Base-by-base conservation (phyloP, 495 filamentous ascomycete genomes). In the Tuber melanosporum region DNA sequence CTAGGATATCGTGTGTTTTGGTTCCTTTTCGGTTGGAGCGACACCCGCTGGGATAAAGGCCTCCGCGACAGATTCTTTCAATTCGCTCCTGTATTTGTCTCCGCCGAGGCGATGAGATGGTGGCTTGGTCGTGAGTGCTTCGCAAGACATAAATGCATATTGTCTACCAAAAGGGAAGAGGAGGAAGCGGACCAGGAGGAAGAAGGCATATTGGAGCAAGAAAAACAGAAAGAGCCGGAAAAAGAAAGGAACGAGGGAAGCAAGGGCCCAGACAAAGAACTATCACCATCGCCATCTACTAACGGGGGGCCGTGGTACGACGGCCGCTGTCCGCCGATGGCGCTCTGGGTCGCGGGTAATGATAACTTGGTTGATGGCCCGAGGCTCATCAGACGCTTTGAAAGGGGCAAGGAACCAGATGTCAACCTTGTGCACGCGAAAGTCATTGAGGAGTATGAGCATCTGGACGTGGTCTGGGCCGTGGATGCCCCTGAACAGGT, bases 401-500 rank as follows among this genome's bases (percentile, higher is more conserved):
- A 92, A 78, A 87, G 89, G 41, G 93, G 93, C 0, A 85, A 91
- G 36, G 95, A 99, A 83, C 95, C 95, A 45, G 86, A 94, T 83
- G 94, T 96, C 2, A 84, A 86, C 49, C 84, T 99, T 9, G 92
- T 97, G 52, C 92, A 97, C 84, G 87, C 87, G 36, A 95, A 93
- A 83, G 85, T 97, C 39, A 92, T 99, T 43, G 90, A 94, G 3
- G 95, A 92, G 73, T 97, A 98, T 84, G 94, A 97, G 85, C 95
- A 99, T 84, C 87, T 99, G 42, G 95, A 99, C 85, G 94, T 98
- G 7, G 88, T 99, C 42, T 99, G 95, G 95, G 95, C 95, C 0
- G 93, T 99, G 86, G 94, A 98, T 83, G 88, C 89, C 0, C 89
- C 93, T 36, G 92, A 97, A 72, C 88, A 94, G 84, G 92, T 98